A percentile compares a stretch with the other conserved stretches of the same genome.
phyloP scores from a whole-genome alignment of 2,329 filamentous ascomycete species.

The Clonostachys byssicola region DNA sequence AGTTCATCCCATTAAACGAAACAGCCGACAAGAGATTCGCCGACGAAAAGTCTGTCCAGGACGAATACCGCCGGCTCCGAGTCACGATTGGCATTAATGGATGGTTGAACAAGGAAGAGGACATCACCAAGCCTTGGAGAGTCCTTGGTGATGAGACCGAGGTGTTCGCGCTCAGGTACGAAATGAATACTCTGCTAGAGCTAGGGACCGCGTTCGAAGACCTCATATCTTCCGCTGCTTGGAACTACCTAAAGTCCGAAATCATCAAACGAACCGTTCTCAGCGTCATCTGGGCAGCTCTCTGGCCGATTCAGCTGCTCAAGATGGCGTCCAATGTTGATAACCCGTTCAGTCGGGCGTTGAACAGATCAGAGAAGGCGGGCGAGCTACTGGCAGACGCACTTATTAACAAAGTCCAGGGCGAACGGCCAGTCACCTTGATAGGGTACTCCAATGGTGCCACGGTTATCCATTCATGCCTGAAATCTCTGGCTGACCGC shows the following conservation, averaged over 20 bases:
- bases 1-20: conserved; percentile 67
- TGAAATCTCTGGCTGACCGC: conserved; percentile 71
- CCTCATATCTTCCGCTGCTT: conserved; percentile 72
- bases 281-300: conserved; percentile 60
- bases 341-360: conserved; percentile 77
- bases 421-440: conserved; percentile 75
- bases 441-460: conserved; percentile 81
- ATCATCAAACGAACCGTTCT: conserved; percentile 71
- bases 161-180: conserved; percentile 80
- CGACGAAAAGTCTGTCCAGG: conserved; percentile 17
- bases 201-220: conserved; percentile 70
- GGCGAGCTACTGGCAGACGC: conserved; percentile 78
- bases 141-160: conserved; percentile 69
- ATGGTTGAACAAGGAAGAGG: conserved; percentile 73
- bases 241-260: conserved; percentile 68
- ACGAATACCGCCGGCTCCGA: conserved; percentile 52
- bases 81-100: conserved; percentile 86
- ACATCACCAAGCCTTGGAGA: conserved; percentile 77
- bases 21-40: conserved; percentile 25
- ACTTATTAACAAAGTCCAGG: conserved; percentile 75
- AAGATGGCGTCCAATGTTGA: conserved; percentile 67
- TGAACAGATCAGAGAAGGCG: conserved; percentile 74
- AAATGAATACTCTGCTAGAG: conserved; percentile 71
- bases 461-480: conserved; percentile 76
- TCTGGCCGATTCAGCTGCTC: conserved; percentile 66